phyloP scores from a whole-genome alignment of 768 basidiomycete genomes.

The Collybia nuda region DNA sequence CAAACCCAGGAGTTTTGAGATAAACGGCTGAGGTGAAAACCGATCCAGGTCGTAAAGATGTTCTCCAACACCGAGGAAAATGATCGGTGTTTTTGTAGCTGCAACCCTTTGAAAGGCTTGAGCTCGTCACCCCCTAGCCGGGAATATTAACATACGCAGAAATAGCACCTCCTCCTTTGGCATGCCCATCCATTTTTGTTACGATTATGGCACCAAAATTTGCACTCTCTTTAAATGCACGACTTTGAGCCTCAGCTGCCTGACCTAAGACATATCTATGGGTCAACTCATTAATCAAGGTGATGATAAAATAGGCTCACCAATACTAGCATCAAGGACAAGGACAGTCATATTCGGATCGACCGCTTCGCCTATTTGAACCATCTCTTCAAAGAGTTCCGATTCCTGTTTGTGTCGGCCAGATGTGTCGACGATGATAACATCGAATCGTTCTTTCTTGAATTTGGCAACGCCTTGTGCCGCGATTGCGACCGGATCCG shows the following conservation, averaged over 20 bases:
- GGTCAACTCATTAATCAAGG: background rate
- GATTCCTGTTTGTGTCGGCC: conserved; percentile 97
- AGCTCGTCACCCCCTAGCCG: conserved; percentile 2
- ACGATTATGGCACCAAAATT: conserved; percentile 99
- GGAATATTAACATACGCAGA: conserved; percentile 76
- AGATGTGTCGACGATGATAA: conserved; percentile 98
- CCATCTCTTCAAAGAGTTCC: conserved; percentile 97
- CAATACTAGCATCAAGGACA: conserved; percentile 95
- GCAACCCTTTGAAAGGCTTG: conserved; percentile 66
- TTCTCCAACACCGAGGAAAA: conserved; percentile 97
- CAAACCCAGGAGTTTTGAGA: conserved; percentile 92
- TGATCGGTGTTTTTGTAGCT: conserved; percentile 98
- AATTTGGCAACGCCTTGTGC: conserved; percentile 95
- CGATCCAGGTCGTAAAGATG: conserved; percentile 96
- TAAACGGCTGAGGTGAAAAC: conserved; percentile 95
- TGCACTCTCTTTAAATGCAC: conserved; percentile 96
- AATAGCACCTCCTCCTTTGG: conserved; percentile 98
- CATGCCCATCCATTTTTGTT: conserved; percentile 99
- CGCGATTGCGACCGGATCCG: conserved; percentile 94
- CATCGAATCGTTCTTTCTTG: conserved; percentile 97
- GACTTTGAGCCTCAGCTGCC: conserved; percentile 94
- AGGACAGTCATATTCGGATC: conserved; percentile 96
- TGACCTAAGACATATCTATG: conserved; percentile 59
- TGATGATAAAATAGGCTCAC: conserved; percentile 32
- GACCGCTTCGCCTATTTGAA: conserved; percentile 91